Evolutionary conservation across 106 monocot genomes (phyloP).

Genomic region (Dendrobium catenatum): DNA sequence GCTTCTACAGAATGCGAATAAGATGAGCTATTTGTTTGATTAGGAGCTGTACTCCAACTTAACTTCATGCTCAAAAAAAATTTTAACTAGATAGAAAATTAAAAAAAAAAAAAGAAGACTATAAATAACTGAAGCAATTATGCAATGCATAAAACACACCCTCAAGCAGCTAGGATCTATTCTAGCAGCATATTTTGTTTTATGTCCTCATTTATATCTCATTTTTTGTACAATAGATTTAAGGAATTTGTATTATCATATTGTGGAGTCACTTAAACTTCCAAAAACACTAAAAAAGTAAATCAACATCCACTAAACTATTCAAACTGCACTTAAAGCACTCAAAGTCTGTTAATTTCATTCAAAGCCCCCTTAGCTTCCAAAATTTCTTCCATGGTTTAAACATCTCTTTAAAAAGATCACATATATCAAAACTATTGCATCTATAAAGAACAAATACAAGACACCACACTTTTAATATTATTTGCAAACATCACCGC

Average conservation of each 20-base stretch:
- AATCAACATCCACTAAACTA: background rate
- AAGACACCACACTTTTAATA: background rate
- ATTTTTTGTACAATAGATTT: background rate
- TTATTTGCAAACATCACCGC: background rate
- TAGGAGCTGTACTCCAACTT: background rate
- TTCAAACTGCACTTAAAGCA: background rate
- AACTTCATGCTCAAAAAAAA: background rate
- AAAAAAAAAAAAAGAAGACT: background rate
- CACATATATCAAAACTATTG: background rate
- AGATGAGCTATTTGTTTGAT: slow-evolving; percentile 14
- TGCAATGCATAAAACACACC: background rate
- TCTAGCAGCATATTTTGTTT: background rate
- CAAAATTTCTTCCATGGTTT: background rate
- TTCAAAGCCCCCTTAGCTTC: background rate
- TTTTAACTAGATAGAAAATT: background rate
- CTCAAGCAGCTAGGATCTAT: background rate
- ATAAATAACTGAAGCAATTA: background rate
- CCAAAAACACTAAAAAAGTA: background rate
- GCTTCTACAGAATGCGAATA: background rate
- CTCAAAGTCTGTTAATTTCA: background rate
- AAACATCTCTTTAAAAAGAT: background rate
- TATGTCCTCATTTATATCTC: background rate
- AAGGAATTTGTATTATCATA: background rate
- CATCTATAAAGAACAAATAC: background rate
- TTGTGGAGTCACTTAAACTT: background rate